Percentiles rank a stretch among this genome's conserved stretches.
Evolutionary conservation across 306 rosid species (phyloP).

Genomic region (Senna tora): DNA sequence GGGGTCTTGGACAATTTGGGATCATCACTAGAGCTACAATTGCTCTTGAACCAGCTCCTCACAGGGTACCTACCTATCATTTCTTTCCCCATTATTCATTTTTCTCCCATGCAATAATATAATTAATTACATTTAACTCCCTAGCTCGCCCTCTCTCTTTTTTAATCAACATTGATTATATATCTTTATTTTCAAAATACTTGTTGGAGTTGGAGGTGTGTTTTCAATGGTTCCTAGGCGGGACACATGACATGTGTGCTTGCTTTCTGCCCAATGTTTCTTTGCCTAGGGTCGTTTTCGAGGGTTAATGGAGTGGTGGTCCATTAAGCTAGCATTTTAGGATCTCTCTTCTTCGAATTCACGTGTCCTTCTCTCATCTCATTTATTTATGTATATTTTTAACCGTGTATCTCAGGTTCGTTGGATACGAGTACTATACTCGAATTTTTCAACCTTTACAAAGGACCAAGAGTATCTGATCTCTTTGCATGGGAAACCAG

Average conservation of each 20-base stretch:
- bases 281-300: constrained; percentile 39
- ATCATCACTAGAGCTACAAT: constrained; percentile 92
- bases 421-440: constrained; percentile 89
- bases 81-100: too few species aligned
- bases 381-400: background rate
- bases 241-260: constrained; percentile 44
- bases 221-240: constrained; percentile 38
- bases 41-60: constrained; percentile 86
- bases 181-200: constrained; percentile 24
- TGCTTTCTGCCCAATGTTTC: constrained; percentile 42
- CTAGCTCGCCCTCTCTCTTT: too few species aligned
- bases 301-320: background rate
- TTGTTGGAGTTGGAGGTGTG: constrained; percentile 19
- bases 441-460: constrained; percentile 68
- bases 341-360: constrained; percentile 43
- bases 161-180: background rate
- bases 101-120: too few species aligned
- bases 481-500: constrained; percentile 68
- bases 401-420: constrained; percentile 61
- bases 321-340: background rate
- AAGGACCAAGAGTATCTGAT: constrained; percentile 85
- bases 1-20: constrained; percentile 99
- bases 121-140: too few species aligned
- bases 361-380: constrained; percentile 22
- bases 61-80: constrained; percentile 47